Base-by-base conservation (phyloP, 1,284 basidiomycete species). In the Microbotryum intermedium region DNA sequence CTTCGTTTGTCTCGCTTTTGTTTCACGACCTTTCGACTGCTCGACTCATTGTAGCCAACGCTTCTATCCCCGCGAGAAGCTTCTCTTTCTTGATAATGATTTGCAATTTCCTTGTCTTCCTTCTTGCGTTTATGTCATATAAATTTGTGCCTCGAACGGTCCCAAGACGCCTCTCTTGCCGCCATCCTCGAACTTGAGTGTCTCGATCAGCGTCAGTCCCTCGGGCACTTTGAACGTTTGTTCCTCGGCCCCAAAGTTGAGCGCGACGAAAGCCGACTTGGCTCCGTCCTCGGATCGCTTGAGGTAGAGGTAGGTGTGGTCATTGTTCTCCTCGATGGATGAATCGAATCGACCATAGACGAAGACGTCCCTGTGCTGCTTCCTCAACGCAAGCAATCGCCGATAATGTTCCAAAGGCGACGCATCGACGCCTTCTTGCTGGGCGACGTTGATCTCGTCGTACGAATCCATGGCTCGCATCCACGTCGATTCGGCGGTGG, bases 401-500 rank as follows among this genome's bases (percentile, higher is more conserved):
- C 82, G 81, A 79, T 81, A 88, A 69, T 86, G 88, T 3, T 75
- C 68, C 50, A 78, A 77, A 4, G 86, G 64, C 81, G 51, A 57
- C 16, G 75, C 60, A 0, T 74, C 64, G 55, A 85, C 80, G 0
- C 71, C 64, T 10, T 78, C 54, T 71, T 86, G 82, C 6, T 72
- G 73, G 2, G 73, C 77, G 10, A 79, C 84, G 70, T 88, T 88
- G 80, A 84, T 86, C 3, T 73, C 68, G 20, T 60, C 64, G 69
- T 83, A 85, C 68, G 87, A 84, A 50, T 86, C 84, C 68, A 86
- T 84, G 10, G 85, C 81, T 18, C 83, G 77, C 85, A 88, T 88
- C 87, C 86, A 89, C 0, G 86, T 84, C 13, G 74, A 6, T 16
- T 39, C 67, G n/a, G 80, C 81, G 0, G 79, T 77, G 4, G 82